These are phyloP conservation scores for Brettanomyces anomalus DNA, from an alignment of 805 yeast genomes.

Conservation along the genomic window DNA sequence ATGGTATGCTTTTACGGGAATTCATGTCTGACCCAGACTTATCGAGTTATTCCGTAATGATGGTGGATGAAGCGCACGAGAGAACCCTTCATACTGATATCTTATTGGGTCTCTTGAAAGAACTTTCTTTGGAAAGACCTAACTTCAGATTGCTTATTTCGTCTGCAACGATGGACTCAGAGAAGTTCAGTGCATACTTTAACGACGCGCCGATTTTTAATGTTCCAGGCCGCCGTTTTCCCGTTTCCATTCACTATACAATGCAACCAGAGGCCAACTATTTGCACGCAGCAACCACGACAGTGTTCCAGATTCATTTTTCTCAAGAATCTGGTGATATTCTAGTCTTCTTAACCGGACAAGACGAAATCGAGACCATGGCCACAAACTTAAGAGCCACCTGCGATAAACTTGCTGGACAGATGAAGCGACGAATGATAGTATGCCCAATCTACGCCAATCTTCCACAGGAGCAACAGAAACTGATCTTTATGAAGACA, in stretches of 20 bases:
- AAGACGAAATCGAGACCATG: slow-evolving; percentile 86
- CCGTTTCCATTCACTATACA: slow-evolving; percentile 80
- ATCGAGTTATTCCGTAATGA: slow-evolving; percentile 63
- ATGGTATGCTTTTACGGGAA: slow-evolving; percentile 89
- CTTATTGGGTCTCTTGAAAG: slow-evolving; percentile 71
- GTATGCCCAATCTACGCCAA: slow-evolving; percentile 89
- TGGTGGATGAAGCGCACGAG: slow-evolving; percentile 97
- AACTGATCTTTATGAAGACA: slow-evolving; percentile 77
- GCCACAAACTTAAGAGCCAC: slow-evolving; percentile 68
- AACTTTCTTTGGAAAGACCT: slow-evolving; percentile 49
- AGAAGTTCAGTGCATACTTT: slow-evolving; percentile 76
- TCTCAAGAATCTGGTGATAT: slow-evolving; percentile 72
- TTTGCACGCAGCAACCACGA: slow-evolving; percentile 78
- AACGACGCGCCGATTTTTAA: slow-evolving; percentile 76
- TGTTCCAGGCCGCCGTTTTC: slow-evolving; percentile 90
- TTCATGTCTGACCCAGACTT: slow-evolving; percentile 69
- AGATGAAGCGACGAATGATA: slow-evolving; percentile 49
- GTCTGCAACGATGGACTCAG: slow-evolving; percentile 92
- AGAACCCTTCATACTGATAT: slow-evolving; percentile 88
- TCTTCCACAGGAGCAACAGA: slow-evolving; percentile 77
- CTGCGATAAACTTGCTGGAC: slow-evolving; percentile 44
- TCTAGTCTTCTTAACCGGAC: slow-evolving; percentile 87
- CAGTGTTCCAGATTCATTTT: slow-evolving; percentile 79
- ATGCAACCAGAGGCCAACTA: slow-evolving; percentile 86
- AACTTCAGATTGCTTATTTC: slow-evolving; percentile 75